phyloP scores from a whole-genome alignment of 2,329 filamentous ascomycete species.

The Diaporthe destruens region DNA sequence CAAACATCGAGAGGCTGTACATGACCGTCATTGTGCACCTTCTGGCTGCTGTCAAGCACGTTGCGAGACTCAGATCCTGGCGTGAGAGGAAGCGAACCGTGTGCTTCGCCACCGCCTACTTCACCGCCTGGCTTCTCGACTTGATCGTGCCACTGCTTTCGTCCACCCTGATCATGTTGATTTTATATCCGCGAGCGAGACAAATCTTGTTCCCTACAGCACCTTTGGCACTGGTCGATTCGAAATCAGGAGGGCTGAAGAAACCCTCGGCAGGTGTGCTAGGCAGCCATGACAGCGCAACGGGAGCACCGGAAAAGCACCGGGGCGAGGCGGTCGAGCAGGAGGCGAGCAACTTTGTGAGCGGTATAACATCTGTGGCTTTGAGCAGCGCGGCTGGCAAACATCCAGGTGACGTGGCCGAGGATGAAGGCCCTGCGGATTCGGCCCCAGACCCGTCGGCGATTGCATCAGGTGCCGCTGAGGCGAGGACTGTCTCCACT shows the following conservation, averaged over 20 bases:
- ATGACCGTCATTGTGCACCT: slow-evolving; percentile 80
- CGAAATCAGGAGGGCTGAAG: slow-evolving; percentile 78
- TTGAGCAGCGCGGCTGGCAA: slow-evolving; percentile 82
- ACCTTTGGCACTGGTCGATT: slow-evolving; percentile 78
- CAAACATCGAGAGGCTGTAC: slow-evolving; percentile 83
- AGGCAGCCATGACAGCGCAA: slow-evolving; percentile 81
- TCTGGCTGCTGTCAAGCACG: slow-evolving; percentile 77
- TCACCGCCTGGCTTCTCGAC: slow-evolving; percentile 78
- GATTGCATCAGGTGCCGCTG: slow-evolving; percentile 53
- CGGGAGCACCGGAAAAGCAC: slow-evolving; percentile 85
- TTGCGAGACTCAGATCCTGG: slow-evolving; percentile 84
- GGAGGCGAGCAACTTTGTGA: slow-evolving; percentile 85
- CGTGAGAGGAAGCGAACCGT: slow-evolving; percentile 77
- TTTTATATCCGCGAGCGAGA: slow-evolving; percentile 74
- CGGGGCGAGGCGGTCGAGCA: slow-evolving; percentile 87
- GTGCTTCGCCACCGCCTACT: slow-evolving; percentile 68
- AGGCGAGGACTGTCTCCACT: slow-evolving; percentile 56
- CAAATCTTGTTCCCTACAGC: slow-evolving; percentile 79
- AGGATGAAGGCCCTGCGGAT: slow-evolving; percentile 45
- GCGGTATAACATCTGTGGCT: slow-evolving; percentile 78
- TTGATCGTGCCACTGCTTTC: slow-evolving; percentile 74
- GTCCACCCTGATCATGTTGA: slow-evolving; percentile 71
- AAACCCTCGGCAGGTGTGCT: slow-evolving; percentile 82
- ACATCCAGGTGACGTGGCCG: slow-evolving; percentile 67
- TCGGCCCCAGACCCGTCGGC: slow-evolving; percentile 53